These are phyloP conservation scores for Pyrenophora tritici-repentis DNA, from an alignment of 2,329 filamentous ascomycete genomes.

Conservation along the genomic window DNA sequence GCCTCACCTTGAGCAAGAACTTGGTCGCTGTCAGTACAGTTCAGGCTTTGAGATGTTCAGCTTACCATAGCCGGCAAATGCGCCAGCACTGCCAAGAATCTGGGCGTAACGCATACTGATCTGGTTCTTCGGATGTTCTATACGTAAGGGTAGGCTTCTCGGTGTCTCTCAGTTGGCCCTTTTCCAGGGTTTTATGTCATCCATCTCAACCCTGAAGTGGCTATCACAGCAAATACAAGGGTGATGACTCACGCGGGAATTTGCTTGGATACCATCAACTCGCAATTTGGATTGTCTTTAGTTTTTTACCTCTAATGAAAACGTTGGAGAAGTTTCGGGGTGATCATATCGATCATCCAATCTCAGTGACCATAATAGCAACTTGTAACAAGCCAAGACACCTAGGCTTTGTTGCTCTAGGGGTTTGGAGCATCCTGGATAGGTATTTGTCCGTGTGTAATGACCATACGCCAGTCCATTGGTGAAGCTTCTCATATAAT, in stretches of 20 bases:
- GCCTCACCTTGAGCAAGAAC: slow-evolving; percentile 39
- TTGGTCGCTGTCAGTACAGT: slow-evolving; percentile 19
- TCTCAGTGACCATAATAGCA: slow-evolving; percentile 21
- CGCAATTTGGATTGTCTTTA: slow-evolving; percentile 25
- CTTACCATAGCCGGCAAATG: slow-evolving; percentile 35
- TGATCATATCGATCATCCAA: slow-evolving; percentile 27
- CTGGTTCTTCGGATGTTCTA: slow-evolving; percentile 1
- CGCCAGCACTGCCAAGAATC: slow-evolving; percentile 33
- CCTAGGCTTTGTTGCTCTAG: slow-evolving; percentile 18
- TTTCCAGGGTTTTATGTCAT: slow-evolving; percentile 31
- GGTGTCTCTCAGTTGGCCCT: slow-evolving; percentile 6
- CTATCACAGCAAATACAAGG: slow-evolving; percentile 17
- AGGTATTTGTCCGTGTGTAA: slow-evolving; percentile 35
- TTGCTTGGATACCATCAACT: slow-evolving; percentile 18
- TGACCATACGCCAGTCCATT: slow-evolving; percentile 20
- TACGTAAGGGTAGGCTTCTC: slow-evolving; percentile 10
- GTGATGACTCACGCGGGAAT: slow-evolving; percentile 17
- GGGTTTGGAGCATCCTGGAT: slow-evolving; percentile 20
- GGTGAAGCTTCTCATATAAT: slow-evolving; percentile 12
- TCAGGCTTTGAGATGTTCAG: neutral
- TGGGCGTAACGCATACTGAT: slow-evolving; percentile 36
- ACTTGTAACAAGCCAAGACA: slow-evolving; percentile 23
- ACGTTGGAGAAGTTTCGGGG: neutral
- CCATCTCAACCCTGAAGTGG: neutral
- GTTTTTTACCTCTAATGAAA: slow-evolving; percentile 37